Evolutionary conservation across 2,329 filamentous ascomycete species (phyloP).

Genomic region (Diplodia corticola): DNA sequence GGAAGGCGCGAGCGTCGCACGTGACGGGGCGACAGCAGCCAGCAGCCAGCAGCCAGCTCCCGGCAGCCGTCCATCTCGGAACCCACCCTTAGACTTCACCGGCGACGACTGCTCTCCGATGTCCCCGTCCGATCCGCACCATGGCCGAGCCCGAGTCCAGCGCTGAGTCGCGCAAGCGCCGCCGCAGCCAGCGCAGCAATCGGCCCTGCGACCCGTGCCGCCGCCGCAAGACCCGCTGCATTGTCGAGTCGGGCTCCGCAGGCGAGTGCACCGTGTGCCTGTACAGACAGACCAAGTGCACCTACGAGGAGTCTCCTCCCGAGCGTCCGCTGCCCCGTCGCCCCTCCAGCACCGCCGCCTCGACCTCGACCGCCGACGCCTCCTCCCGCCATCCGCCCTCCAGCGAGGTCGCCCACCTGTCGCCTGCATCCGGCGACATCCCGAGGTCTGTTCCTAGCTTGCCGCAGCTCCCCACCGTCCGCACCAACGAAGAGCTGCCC

Average conservation of each 20-base stretch:
- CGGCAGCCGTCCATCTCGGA: neutral
- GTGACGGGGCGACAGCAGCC: constrained; percentile 2
- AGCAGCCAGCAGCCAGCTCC: too few relatives aligned
- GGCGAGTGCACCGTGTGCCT: constrained; percentile 22
- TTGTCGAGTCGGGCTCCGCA: constrained; percentile 14
- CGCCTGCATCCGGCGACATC: constrained; percentile 1
- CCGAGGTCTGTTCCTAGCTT: constrained; percentile 10
- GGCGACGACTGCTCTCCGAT: neutral
- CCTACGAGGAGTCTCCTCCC: constrained; percentile 14
- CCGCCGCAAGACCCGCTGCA: constrained; percentile 25
- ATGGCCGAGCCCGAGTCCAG: constrained; percentile 17
- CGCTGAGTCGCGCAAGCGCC: constrained; percentile 13
- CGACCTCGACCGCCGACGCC: constrained; percentile 1
- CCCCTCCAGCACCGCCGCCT: neutral
- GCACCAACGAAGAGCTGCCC: constrained; percentile 19
- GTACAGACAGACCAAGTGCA: constrained; percentile 13
- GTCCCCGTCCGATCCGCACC: neutral
- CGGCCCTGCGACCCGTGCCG: constrained; percentile 25
- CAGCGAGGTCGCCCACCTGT: constrained; percentile 2
- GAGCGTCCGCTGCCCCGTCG: constrained; percentile 16
- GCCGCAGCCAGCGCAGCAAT: constrained; percentile 13
- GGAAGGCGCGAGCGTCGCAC: constrained; percentile 9
- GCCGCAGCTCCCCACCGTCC: neutral
- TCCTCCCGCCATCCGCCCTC: neutral
- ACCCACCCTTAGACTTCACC: neutral